Evolutionary conservation across 2,329 filamentous ascomycete genomes (phyloP), one percentile per base, ranked within the genome.

Genomic region (Leptosphaerulina australis): DNA sequence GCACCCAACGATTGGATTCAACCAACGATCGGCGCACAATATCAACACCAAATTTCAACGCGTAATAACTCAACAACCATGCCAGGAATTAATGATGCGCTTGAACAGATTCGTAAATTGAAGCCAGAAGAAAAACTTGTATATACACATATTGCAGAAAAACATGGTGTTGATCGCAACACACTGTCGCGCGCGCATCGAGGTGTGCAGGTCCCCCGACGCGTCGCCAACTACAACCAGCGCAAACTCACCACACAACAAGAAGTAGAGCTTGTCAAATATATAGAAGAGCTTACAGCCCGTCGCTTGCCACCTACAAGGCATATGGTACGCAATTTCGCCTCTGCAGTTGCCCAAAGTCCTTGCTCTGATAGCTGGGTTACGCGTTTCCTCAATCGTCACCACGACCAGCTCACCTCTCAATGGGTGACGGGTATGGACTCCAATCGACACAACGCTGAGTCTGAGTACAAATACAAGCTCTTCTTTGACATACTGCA

Each of bases 341-440:
- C 56, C 8, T 40, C 44, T 20, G 10, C 52, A 25, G 40, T 63
- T 15, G 50, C 44, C 31, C 17, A 41, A 40, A 52, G 48, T 44
- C 20, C 34, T 35, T 30, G 40, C 17, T 34, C 31, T 5, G 49
- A 59, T 29, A 55, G 50, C 47, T 64, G 38, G 61, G 53, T 53
- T 41, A 28, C 28, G 20, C 48, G 53, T 39, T 64, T 62, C 34
- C 15, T 56, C 15, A 20, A 48, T 9, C 52, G 55, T 17, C 40
- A 60, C 40, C 9, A 39, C 5, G 21, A 44, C 20, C 12, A 44
- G 14, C 49, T 64, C 20, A 45, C 39, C 18, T 54, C 44, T 11
- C 4, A 49, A 48, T 63, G 48, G 48, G 44, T 56, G 15, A 40
- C 51, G 26, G 26, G 40, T 24, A 53, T 65, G 11, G 57, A 67